Evolutionary conservation across 169 alveolate species (phyloP).

Genomic region (Babesia ovis): DNA sequence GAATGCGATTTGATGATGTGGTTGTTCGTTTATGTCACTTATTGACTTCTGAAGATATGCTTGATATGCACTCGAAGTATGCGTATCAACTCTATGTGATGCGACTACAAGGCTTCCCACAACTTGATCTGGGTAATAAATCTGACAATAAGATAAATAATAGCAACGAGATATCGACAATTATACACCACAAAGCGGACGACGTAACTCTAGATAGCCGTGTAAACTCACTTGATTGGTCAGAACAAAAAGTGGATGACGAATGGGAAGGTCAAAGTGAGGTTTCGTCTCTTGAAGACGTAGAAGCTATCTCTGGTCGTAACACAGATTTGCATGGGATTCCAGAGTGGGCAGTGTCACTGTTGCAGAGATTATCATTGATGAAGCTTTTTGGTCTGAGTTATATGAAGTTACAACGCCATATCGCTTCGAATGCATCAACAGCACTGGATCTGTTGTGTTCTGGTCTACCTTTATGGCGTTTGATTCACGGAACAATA

Average conservation of each 20-base stretch:
- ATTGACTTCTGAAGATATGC: not conserved
- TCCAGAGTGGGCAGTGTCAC: constrained; percentile 17
- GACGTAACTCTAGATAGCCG: not conserved
- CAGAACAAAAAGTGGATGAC: not conserved
- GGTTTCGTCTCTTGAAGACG: not conserved
- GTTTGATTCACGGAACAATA: not conserved
- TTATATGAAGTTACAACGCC: not conserved
- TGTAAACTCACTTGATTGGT: not conserved
- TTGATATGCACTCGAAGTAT: constrained; percentile 9
- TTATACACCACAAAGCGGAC: not conserved
- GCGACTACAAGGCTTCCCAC: constrained; percentile 17
- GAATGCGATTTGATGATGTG: not conserved
- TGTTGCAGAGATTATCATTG: constrained; percentile 1
- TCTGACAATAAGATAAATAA: not conserved
- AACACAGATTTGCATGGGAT: not conserved
- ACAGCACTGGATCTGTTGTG: constrained; percentile 18
- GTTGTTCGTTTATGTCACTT: constrained; percentile 12
- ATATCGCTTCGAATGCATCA: not conserved
- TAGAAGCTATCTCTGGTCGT: not conserved
- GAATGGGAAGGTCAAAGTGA: not conserved
- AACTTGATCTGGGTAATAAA: not conserved
- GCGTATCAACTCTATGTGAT: constrained; percentile 25
- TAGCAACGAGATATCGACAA: not conserved
- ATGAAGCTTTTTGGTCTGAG: not conserved
- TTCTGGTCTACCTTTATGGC: constrained; percentile 29